Conservation (phyloP, 2,329 filamentous ascomycete genomes). For the Venturia oleaginea region DNA sequence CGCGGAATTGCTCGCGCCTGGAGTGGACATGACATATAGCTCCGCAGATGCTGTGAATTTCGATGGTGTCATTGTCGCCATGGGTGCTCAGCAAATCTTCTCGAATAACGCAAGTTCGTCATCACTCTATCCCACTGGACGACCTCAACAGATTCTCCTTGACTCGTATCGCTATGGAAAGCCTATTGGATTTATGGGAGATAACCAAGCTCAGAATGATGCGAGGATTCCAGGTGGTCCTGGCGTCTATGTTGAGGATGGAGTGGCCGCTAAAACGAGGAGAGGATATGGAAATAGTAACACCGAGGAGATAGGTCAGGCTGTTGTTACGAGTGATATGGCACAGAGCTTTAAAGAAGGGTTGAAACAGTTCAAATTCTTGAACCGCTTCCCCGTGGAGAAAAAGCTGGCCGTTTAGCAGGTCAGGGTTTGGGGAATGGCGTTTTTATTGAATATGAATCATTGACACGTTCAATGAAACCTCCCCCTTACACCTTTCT, state of each 20-base stretch:
- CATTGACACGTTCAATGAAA: too few species aligned
- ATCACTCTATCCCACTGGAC: slow-evolving; percentile 53
- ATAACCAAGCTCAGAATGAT: slow-evolving; percentile 25
- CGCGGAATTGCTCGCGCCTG: slow-evolving; percentile 46
- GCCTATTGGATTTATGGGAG: slow-evolving; percentile 53
- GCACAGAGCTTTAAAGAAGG: slow-evolving; percentile 45
- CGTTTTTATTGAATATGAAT: too few species aligned
- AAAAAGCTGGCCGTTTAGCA: not conserved
- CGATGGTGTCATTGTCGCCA: slow-evolving; percentile 53
- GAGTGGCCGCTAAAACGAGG: slow-evolving; percentile 16
- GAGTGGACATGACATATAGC: slow-evolving; percentile 56
- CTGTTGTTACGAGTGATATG: slow-evolving; percentile 27
- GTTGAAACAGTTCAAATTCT: slow-evolving; percentile 56
- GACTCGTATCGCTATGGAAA: slow-evolving; percentile 62
- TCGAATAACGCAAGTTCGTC: slow-evolving; percentile 30
- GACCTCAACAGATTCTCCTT: slow-evolving; percentile 54
- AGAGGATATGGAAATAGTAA: slow-evolving; percentile 16
- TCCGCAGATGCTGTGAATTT: slow-evolving; percentile 53
- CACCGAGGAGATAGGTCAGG: not conserved
- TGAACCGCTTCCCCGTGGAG: slow-evolving; percentile 43
- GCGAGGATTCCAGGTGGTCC: slow-evolving; percentile 36
- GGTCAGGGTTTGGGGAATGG: too few species aligned
- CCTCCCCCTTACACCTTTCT: too few species aligned
- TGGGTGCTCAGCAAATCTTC: slow-evolving; percentile 48
- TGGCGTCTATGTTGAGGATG: slow-evolving; percentile 22